Percentiles rank a stretch among this genome's conserved stretches.
These are phyloP conservation scores for Neophaeococcomyces mojaviensis DNA, from an alignment of 2,329 filamentous ascomycete species.

Conservation along the genomic window DNA sequence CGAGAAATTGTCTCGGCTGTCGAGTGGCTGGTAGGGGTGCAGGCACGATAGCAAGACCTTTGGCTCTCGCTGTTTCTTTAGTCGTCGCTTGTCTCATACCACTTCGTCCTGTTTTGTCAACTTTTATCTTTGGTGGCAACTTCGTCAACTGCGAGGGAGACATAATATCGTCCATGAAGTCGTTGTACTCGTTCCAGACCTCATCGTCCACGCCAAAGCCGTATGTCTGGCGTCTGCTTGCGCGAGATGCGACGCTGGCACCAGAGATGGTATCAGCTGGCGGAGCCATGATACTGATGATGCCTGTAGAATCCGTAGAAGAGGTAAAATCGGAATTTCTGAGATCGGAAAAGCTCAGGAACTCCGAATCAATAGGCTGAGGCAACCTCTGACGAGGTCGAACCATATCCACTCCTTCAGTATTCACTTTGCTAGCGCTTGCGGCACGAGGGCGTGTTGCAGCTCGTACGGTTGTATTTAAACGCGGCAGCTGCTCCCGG, in stretches of 20 bases:
- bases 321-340: slow-evolving; percentile 63
- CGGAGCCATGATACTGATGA: slow-evolving; percentile 43
- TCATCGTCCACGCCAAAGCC: slow-evolving; percentile 60
- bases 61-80: background rate
- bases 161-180: slow-evolving; percentile 67
- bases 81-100: background rate
- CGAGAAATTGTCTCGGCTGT: background rate
- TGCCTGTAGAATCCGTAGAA: slow-evolving; percentile 57
- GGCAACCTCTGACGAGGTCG: background rate
- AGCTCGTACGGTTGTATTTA: slow-evolving; percentile 28
- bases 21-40: background rate
- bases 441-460: background rate
- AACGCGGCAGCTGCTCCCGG: slow-evolving; percentile 28
- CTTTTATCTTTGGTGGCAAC: slow-evolving; percentile 23
- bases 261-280: slow-evolving; percentile 6
- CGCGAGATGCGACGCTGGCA: slow-evolving; percentile 22
- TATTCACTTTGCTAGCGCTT: background rate
- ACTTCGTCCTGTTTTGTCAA: background rate
- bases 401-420: background rate
- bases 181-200: slow-evolving; percentile 90
- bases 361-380: slow-evolving; percentile 44
- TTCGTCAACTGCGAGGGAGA: slow-evolving; percentile 32
- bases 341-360: slow-evolving; percentile 64
- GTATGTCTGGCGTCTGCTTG: slow-evolving; percentile 55
- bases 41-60: slow-evolving; percentile 4